Base-by-base conservation (phyloP, 129 eudicot genomes). In the Scalesia atractyloides region DNA sequence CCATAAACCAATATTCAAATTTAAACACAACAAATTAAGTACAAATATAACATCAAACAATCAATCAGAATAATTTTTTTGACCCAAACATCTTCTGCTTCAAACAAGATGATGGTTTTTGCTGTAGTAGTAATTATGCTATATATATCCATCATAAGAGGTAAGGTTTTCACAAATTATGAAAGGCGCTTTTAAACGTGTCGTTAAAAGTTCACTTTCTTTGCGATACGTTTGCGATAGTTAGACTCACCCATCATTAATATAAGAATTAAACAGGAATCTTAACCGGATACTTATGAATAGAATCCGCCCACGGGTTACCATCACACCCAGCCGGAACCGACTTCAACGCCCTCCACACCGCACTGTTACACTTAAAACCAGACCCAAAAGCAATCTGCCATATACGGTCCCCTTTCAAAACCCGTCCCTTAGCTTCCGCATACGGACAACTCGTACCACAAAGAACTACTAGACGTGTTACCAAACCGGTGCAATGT, bases 361-460 rank as follows among this genome's bases (percentile, higher is more conserved):
- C 97, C 24, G 97, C 97, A 70, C 96, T 92, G 36, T 92, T 92
- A 76, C 97, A 92, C 74, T 92, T 92, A 37, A 92, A 92, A 30
- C 97, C 97, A 46, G 97, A 92, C 74, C 97, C 97, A 48, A 92
- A 92, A 0, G 97, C 97, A 74, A 91, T 91, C 81, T 91, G 97
- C 97, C 97, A 91, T 10, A 91, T 89, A 33, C 97, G 81, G 61
- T 87, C 87, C 9, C 97, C 97, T 51, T 77, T 82, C 4, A 30
- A 37, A 11, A 92, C 96, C 74, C 97, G 75, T 0, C 96, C 96
- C 68, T 92, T 92, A 4, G 97, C 96, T 72, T 92, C 96, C 0
- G 90, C 87, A 26, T 91, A 91, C 13, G 92, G 92, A 84, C 73
- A 91, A 49, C 60, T 91, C 97, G 61, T 91, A 92, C 97, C 97